Conservation (phyloP, 108 stramenopile species). For the Seminavis robusta region DNA sequence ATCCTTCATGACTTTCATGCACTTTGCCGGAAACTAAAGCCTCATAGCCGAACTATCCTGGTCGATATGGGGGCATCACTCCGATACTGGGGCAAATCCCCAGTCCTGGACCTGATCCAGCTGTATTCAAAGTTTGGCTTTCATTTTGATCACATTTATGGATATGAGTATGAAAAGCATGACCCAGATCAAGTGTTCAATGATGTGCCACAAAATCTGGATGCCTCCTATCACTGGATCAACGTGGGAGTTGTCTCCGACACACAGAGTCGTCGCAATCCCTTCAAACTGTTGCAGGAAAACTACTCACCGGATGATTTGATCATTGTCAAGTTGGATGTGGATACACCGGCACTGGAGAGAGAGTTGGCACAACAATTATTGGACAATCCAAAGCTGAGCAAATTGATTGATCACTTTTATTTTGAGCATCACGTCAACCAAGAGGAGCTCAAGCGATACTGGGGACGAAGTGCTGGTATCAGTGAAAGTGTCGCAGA, state of each 20-base stretch:
- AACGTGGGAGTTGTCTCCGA: conserved; percentile 36
- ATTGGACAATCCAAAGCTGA: conserved; percentile 7
- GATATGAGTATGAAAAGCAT: conserved; percentile 32
- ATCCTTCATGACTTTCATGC: conserved; percentile 66
- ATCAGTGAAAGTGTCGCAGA: conserved; percentile 42
- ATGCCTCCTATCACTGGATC: conserved; percentile 57
- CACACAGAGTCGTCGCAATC: conserved; percentile 31
- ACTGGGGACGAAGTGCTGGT: conserved; percentile 21
- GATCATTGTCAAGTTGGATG: conserved; percentile 69
- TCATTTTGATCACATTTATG: conserved; percentile 72
- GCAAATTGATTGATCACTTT: conserved; percentile 62
- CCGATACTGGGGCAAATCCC: conserved; percentile 31
- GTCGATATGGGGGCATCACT: conserved; percentile 69
- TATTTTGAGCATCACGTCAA: conserved; percentile 77
- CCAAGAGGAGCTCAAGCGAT: conserved; percentile 20
- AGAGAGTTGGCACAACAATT: conserved; percentile 34
- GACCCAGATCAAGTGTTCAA: conserved; percentile 19
- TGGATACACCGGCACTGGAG: conserved; percentile 53
- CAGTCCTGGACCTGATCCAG: conserved; percentile 24
- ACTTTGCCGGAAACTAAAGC: conserved; percentile 53
- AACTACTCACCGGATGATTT: conserved; percentile 46
- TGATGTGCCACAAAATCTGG: conserved; percentile 1
- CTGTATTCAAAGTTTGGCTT: conserved; percentile 58
- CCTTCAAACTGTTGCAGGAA: conserved; percentile 35
- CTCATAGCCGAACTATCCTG: conserved; percentile 29